Evolutionary conservation across 306 rosid genomes (phyloP), one percentile per base, ranked within the genome.

Genomic region (Cicer yamashitae): DNA sequence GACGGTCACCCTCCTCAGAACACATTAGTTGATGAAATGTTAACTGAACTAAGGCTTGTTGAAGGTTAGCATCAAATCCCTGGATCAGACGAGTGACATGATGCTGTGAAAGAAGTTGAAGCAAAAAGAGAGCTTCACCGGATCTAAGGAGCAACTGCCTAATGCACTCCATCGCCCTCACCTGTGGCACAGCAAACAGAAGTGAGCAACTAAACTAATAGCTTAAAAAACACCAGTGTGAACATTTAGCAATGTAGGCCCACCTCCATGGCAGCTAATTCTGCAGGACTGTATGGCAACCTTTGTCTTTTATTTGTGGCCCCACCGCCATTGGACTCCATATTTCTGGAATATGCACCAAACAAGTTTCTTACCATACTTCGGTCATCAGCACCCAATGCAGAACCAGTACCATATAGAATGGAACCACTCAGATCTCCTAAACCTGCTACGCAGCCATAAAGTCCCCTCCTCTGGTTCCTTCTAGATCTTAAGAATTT

Each of bases 211-310:
- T 62, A 20, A 59, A 74, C 61, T 7, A 39, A 40, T 4, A 46
- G 61, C 79, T 76, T 39, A 62, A 75, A 46, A 62, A 75, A 52
- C 59, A 30, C 18, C 17, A 34, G 56, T 53, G 48, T 39, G 41
- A 70, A 53, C 30, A 74, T 56, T 60, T 73, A 71, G 72, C 61
- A 72, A 70, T 63, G 74, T 51, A 77, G 70, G 43, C 81, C 77
- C 86, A 92, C 99, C 96, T 94, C 99, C 97, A 94, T 88, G 84
- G 99, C 99, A 77, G 99, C 96, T 84, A 94, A 85, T 76, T 94
- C 99, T 43, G 96, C 96, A 20, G 99, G 96, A 86, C 93, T 90
- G 74, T 90, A 92, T 2, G 97, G 99, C 79, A 94, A 82, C 81
- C 96, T 85, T 80, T 86, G 97, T 85, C 96, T 92, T 82, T 94